phyloP scores from a whole-genome alignment of 345 rosid species.

The Noccaea bulbosa region DNA sequence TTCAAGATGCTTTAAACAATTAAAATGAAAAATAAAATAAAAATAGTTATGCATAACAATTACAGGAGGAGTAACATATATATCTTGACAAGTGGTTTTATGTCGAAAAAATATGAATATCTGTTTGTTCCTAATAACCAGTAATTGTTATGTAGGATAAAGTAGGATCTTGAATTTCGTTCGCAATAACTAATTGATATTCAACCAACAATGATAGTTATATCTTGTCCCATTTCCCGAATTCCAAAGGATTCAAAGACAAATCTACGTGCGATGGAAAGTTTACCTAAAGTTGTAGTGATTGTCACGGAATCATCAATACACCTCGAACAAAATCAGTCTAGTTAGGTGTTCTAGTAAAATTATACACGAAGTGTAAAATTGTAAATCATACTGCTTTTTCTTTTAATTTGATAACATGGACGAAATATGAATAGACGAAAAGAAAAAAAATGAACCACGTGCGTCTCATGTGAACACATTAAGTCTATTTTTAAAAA shows the following conservation, averaged over 20 bases:
- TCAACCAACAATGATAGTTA: background rate
- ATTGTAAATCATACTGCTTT: too few relatives aligned
- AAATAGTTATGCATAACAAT: background rate
- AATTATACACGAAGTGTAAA: background rate
- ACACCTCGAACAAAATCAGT: background rate
- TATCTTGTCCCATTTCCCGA: conserved; percentile 17
- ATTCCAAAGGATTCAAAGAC: conserved; percentile 22
- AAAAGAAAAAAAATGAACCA: background rate
- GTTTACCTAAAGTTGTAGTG: conserved; percentile 15
- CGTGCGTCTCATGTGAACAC: conserved; percentile 39
- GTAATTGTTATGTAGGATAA: background rate
- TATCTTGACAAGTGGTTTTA: background rate
- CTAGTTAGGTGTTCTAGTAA: conserved; percentile 20
- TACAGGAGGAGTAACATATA: background rate
- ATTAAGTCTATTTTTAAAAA: background rate
- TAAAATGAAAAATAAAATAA: background rate
- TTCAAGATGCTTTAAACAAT: background rate
- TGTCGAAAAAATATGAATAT: background rate
- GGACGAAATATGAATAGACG: conserved; percentile 18
- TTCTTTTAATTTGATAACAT: background rate
- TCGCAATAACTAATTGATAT: background rate
- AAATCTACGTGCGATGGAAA: conserved; percentile 19
- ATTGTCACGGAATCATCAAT: conserved; percentile 4
- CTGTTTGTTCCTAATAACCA: background rate
- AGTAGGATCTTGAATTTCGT: conserved; percentile 14